These are phyloP conservation scores for Solanum chilense DNA, from an alignment of 257 asterid genomes.

Conservation along the genomic window DNA sequence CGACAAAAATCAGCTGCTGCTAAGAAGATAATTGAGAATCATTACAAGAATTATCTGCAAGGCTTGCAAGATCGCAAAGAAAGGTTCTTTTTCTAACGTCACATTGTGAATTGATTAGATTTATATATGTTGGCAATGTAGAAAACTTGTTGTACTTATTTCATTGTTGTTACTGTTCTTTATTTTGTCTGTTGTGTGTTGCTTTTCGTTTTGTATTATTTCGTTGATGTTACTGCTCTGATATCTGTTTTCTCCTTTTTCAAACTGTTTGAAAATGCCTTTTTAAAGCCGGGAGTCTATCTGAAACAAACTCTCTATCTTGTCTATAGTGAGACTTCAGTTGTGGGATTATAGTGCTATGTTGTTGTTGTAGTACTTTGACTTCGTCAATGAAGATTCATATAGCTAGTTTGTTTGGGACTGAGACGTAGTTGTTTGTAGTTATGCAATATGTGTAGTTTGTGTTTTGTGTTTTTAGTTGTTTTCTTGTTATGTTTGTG, in stretches of 20 bases:
- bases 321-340: background rate
- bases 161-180: background rate
- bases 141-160: background rate
- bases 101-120: background rate
- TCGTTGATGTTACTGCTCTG: background rate
- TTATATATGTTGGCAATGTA: background rate
- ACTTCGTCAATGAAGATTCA: background rate
- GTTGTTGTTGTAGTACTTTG: background rate
- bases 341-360: background rate
- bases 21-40: conserved; percentile 87
- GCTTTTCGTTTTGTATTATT: background rate
- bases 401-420: background rate
- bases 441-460: background rate
- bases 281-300: background rate
- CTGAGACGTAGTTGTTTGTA: background rate
- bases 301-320: background rate
- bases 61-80: conserved; percentile 57
- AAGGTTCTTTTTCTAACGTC: background rate
- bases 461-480: background rate
- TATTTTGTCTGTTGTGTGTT: background rate
- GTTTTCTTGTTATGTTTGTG: background rate
- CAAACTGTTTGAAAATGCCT: background rate
- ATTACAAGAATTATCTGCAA: conserved; percentile 79
- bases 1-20: conserved; percentile 96
- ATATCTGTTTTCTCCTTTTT: background rate